A percentile compares a stretch with the other conserved stretches of the same genome.
Conservation (phyloP, 257 asterid species). For the Anisodus acutangulus region DNA sequence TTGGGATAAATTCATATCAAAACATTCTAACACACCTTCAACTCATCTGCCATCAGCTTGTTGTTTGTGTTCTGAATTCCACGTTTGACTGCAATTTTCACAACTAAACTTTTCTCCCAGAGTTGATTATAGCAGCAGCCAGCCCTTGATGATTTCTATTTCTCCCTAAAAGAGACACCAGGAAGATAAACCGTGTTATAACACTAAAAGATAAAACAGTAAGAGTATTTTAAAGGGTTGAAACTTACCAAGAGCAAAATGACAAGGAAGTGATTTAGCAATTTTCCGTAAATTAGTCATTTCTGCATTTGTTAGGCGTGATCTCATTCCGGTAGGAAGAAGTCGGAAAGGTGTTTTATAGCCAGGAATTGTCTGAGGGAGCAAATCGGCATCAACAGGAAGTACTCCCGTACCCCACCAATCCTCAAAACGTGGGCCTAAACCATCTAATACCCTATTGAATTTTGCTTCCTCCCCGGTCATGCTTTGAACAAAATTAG, state of each 20-base stretch:
- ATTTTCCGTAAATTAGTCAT: constrained; percentile 86
- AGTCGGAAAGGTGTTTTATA: constrained; percentile 93
- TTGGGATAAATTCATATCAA: neutral
- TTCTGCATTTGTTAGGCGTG: constrained; percentile 87
- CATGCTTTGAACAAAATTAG: constrained; percentile 47
- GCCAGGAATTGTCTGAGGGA: constrained; percentile 83
- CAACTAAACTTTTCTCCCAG: constrained; percentile 91
- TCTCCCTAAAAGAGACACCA: constrained; percentile 62
- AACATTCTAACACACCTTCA: constrained; percentile 59
- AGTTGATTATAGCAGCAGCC: constrained; percentile 83
- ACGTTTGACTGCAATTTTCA: constrained; percentile 96
- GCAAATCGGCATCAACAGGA: constrained; percentile 97
- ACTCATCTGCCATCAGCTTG: constrained; percentile 89
- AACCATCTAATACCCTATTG: constrained; percentile 71
- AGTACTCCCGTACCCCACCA: constrained; percentile 99
- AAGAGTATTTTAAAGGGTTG: constrained; percentile 23
- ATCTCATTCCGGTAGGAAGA: constrained; percentile 92
- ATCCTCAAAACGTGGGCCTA: constrained; percentile 95
- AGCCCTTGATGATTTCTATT: constrained; percentile 94
- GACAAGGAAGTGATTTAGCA: constrained; percentile 88
- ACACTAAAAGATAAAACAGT: neutral
- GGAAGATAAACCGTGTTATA: constrained; percentile 26
- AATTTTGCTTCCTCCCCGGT: constrained; percentile 77
- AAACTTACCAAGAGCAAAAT: constrained; percentile 89
- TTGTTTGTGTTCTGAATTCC: constrained; percentile 97